A percentile compares a stretch with the other conserved stretches of the same genome.
Conservation (phyloP, 192 early-diverging fungal genomes). For the Coemansia sp. region DNA sequence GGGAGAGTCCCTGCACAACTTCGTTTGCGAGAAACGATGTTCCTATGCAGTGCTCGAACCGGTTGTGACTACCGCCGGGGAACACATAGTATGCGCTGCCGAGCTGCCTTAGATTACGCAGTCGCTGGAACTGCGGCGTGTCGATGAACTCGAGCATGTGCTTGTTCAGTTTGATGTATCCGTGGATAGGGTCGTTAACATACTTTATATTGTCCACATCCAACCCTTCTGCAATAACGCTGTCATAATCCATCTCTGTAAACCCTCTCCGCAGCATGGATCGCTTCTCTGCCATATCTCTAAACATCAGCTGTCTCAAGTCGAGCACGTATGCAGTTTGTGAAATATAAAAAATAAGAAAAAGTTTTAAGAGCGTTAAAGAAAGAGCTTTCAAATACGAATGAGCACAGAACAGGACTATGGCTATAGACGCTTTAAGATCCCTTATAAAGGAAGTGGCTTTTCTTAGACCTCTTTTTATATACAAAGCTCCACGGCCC, state of each 20-base stretch:
- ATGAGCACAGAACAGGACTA: too few relatives aligned
- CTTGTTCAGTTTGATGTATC: slow-evolving; percentile 74
- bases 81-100: slow-evolving; percentile 89
- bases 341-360: not conserved
- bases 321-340: too few relatives aligned
- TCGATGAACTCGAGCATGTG: slow-evolving; percentile 74
- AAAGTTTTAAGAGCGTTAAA: not conserved
- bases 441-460: too few relatives aligned
- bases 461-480: too few relatives aligned
- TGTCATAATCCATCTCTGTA: slow-evolving; percentile 12
- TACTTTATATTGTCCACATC: slow-evolving; percentile 18
- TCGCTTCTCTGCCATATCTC: not conserved
- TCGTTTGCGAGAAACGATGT: slow-evolving; percentile 78
- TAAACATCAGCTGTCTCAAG: not conserved
- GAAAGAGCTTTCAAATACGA: too few relatives aligned
- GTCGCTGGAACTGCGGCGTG: slow-evolving; percentile 93
- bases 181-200: slow-evolving; percentile 54
- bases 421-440: too few relatives aligned
- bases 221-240: too few relatives aligned
- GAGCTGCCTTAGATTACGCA: slow-evolving; percentile 89
- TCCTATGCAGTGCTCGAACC: slow-evolving; percentile 95
- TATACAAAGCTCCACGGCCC: too few relatives aligned
- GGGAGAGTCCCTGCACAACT: slow-evolving; percentile 67
- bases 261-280: slow-evolving; percentile 29
- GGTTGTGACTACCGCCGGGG: slow-evolving; percentile 91